Evolutionary conservation across 169 alveolate genomes (phyloP).

Genomic region (Plasmodium vivax): DNA sequence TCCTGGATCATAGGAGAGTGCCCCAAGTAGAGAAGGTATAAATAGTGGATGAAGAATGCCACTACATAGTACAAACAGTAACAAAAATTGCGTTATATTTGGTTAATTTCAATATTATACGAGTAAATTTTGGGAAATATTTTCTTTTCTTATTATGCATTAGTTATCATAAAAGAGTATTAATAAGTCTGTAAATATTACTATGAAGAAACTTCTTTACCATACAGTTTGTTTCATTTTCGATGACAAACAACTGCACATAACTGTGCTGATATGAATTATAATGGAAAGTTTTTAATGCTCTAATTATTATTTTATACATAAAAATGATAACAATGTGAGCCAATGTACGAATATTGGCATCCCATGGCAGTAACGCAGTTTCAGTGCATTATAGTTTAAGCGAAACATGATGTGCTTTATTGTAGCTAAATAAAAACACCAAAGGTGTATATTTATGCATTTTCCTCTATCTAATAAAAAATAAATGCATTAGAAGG

Average conservation of each 20-base stretch:
- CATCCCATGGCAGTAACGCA: background rate
- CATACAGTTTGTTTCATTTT: background rate
- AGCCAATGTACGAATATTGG: background rate
- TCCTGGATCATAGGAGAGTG: background rate
- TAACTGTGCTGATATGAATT: background rate
- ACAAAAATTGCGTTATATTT: background rate
- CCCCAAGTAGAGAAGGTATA: background rate
- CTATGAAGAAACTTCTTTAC: background rate
- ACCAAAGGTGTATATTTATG: too few relatives aligned
- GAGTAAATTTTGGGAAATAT: background rate
- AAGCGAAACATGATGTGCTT: too few relatives aligned
- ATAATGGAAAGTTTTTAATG: too few relatives aligned
- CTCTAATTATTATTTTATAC: background rate
- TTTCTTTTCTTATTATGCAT: background rate
- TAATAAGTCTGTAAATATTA: background rate
- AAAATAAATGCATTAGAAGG: too few relatives aligned
- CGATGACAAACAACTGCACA: background rate
- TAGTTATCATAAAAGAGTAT: background rate
- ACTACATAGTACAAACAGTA: background rate
- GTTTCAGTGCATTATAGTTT: too few relatives aligned
- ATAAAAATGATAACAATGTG: background rate
- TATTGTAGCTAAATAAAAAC: too few relatives aligned
- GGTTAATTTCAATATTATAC: too few relatives aligned
- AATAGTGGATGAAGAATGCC: background rate
- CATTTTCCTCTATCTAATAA: too few relatives aligned